Percentiles rank a stretch among this genome's conserved stretches.
Evolutionary conservation across 345 rosid species (phyloP).

Genomic region (Salix exigua): DNA sequence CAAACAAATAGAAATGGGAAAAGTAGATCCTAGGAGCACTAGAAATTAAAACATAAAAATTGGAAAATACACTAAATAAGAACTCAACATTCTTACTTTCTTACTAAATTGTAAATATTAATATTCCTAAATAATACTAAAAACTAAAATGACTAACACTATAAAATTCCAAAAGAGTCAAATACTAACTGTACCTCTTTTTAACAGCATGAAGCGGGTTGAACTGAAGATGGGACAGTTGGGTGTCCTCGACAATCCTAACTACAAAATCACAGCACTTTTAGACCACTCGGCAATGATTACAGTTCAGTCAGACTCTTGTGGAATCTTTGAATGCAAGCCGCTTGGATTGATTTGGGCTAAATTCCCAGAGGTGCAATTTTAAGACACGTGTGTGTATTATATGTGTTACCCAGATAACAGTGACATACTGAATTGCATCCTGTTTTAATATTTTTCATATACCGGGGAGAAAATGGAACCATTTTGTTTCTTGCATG

Average conservation of each 20-base stretch:
- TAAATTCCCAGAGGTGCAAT: slow-evolving; percentile 67
- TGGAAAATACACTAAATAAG: neutral
- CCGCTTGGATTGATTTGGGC: slow-evolving; percentile 95
- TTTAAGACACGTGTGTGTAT: neutral
- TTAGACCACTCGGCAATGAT: slow-evolving; percentile 92
- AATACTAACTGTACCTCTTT: neutral
- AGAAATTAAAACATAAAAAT: neutral
- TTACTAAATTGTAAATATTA: neutral
- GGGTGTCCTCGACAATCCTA: slow-evolving; percentile 79
- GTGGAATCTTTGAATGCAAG: slow-evolving; percentile 87
- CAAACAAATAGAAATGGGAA: neutral
- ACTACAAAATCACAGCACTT: slow-evolving; percentile 92
- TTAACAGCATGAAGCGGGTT: slow-evolving; percentile 92
- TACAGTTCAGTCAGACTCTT: slow-evolving; percentile 85
- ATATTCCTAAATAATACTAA: neutral
- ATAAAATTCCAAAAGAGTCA: neutral
- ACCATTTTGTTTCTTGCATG: too few species aligned
- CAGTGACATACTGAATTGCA: neutral
- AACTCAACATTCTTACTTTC: neutral
- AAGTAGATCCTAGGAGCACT: neutral
- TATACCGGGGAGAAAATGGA: too few species aligned
- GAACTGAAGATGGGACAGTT: slow-evolving; percentile 97
- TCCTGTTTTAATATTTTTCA: too few species aligned
- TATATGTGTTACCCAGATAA: neutral
- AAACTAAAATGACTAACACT: neutral